Evolutionary conservation across 176 grass and related monocot species (phyloP), one percentile per base, ranked within the genome.

Genomic region (Aegilops speltoides): DNA sequence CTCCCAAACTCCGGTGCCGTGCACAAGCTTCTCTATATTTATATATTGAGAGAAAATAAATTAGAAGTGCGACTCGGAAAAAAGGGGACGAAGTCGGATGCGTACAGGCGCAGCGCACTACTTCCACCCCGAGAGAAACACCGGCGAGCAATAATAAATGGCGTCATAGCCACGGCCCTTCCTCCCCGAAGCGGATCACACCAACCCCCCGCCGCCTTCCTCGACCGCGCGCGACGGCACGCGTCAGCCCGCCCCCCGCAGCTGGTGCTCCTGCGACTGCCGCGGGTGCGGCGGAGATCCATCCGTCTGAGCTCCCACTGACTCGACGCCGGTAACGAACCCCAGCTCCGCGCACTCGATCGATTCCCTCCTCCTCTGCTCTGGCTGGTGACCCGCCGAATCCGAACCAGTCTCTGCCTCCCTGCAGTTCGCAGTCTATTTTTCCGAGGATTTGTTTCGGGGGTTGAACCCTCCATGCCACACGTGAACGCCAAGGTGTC

Each of bases 401-500:
- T 29, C 36, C 37, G 61, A 65, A 80, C 38, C 37, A 28, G 28
- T 28, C 28, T 28, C 14, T 52, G 3, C 7, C 14, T 50, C 25
- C 43, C 15, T 52, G 9, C 4, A 33, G 25, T 22, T 56, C 28
- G 28, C 28, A 28, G 28, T 28, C 28, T 28, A 28, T 28, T 28
- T 28, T 28, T 28, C 13, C 2, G 34, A 17, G 57, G 77, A 79
- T 63, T 79, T 31, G 23, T 2, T 69, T 36, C 34, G 8, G 3
- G 24, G 38, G 41, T 6, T 37, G 65, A 50, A 50, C 3, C 3
- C 6, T 2, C 34, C 34, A 84, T 84, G 82, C 82, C 82, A n/a
- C 82, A 84, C 24, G 38, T 84, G 10, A 75, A 84, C 19, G 72
- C 82, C 24, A 41, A 81, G 79, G 79, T 81, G 41, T 50, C 82